A percentile compares a stretch with the other conserved stretches of the same genome.
These are phyloP conservation scores for Lepidium campestre DNA, from an alignment of 441 rosid genomes.

Conservation along the genomic window DNA sequence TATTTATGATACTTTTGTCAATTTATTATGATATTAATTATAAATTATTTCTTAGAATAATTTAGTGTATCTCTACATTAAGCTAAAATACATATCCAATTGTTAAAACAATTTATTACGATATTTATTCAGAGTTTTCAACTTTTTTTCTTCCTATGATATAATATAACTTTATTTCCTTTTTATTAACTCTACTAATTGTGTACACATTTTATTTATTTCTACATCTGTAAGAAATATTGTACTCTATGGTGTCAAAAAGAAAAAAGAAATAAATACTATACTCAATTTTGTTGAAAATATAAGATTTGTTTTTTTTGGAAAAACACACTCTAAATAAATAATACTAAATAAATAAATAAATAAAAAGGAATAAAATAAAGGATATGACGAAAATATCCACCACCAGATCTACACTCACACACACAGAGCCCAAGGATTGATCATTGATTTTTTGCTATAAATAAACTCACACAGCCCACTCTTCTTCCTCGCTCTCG, in stretches of 20 bases:
- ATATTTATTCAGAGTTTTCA: neutral
- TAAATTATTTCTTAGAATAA: too few species aligned
- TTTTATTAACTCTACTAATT: neutral
- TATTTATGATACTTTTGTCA: neutral
- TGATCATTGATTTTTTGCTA: constrained; percentile 5
- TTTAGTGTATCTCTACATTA: too few species aligned
- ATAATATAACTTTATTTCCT: neutral
- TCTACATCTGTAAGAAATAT: neutral
- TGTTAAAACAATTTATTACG: too few species aligned
- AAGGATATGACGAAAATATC: constrained; percentile 9
- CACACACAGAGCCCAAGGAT: constrained; percentile 2
- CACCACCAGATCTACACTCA: constrained; percentile 27
- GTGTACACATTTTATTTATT: neutral
- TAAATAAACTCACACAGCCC: constrained; percentile 29
- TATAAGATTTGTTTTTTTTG: neutral
- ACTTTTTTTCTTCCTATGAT: neutral
- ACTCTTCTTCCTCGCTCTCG: constrained; percentile 30
- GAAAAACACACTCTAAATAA: neutral
- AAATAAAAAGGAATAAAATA: neutral
- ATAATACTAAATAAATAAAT: too few species aligned
- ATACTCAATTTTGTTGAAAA: neutral
- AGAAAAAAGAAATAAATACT: neutral
- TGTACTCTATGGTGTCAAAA: neutral
- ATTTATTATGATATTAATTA: neutral
- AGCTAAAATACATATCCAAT: too few species aligned